Conservation (phyloP, 805 yeast species). For the Spathaspora passalidarum region DNA sequence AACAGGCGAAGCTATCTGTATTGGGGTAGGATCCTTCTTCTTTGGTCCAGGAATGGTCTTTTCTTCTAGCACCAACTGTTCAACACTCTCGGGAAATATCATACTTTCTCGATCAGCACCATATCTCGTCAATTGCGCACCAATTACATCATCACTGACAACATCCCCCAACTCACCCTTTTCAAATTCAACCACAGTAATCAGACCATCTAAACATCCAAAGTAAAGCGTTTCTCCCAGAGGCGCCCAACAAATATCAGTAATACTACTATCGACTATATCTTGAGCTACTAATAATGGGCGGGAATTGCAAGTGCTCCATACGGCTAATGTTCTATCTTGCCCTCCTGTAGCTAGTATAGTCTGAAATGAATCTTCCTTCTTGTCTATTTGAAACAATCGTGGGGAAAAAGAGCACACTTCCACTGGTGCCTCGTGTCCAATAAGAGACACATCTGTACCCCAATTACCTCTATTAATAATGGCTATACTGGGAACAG, state of each 20-base stretch:
- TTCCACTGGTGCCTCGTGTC: slow-evolving; percentile 84
- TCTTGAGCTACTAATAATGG: slow-evolving; percentile 83
- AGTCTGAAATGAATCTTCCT: slow-evolving; percentile 48
- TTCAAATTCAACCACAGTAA: slow-evolving; percentile 65
- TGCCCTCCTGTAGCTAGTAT: slow-evolving; percentile 96
- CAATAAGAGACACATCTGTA: slow-evolving; percentile 67
- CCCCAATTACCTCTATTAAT: slow-evolving; percentile 81
- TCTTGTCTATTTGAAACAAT: slow-evolving; percentile 43
- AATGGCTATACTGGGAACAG: slow-evolving; percentile 69
- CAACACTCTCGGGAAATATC: slow-evolving; percentile 83
- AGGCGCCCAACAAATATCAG: slow-evolving; percentile 88
- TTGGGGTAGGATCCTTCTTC: background rate
- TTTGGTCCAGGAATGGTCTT: slow-evolving; percentile 33
- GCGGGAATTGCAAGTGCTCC: slow-evolving; percentile 76
- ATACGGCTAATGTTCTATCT: slow-evolving; percentile 80
- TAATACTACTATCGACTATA: slow-evolving; percentile 70
- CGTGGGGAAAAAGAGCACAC: slow-evolving; percentile 75
- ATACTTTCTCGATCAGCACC: slow-evolving; percentile 86
- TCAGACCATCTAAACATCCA: slow-evolving; percentile 82
- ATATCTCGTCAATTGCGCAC: slow-evolving; percentile 69
- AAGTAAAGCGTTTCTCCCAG: slow-evolving; percentile 71
- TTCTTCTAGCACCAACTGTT: slow-evolving; percentile 73
- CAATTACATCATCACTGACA: slow-evolving; percentile 61
- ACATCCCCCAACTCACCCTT: slow-evolving; percentile 69
- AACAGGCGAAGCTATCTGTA: background rate